A percentile compares a stretch with the other conserved stretches of the same genome.
Evolutionary conservation across 352 stramenopile species (phyloP).

Genomic region (Pythium dissotocum): DNA sequence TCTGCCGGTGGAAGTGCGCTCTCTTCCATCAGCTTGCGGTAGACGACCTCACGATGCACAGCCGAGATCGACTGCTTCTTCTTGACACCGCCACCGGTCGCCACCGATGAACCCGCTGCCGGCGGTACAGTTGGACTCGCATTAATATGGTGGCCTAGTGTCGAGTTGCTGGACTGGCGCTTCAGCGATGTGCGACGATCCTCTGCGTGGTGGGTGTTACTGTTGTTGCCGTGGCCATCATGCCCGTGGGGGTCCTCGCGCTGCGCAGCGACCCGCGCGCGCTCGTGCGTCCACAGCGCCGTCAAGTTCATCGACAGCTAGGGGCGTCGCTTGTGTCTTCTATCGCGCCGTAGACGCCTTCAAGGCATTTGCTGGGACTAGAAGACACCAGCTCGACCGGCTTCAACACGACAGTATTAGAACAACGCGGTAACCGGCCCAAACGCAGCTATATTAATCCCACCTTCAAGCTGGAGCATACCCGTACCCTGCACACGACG

Average conservation of each 20-base stretch:
- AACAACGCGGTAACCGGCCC: not conserved
- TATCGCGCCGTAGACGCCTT: not conserved
- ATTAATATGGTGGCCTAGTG: not conserved
- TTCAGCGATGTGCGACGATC: conserved; percentile 7
- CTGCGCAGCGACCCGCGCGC: conserved; percentile 34
- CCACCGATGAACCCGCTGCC: not conserved
- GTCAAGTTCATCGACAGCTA: conserved; percentile 46
- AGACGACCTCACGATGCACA: conserved; percentile 24
- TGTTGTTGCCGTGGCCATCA: conserved; percentile 1
- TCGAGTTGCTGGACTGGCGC: conserved; percentile 18
- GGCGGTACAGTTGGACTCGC: not conserved
- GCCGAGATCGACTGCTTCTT: conserved; percentile 22
- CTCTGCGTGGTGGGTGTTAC: not conserved
- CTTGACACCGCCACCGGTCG: conserved; percentile 6
- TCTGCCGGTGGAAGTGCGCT: conserved; percentile 31
- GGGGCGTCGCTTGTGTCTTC: not conserved
- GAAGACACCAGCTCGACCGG: not conserved
- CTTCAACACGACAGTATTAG: not conserved
- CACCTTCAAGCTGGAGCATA: not conserved
- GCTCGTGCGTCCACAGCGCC: conserved; percentile 56
- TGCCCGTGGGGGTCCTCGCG: conserved; percentile 15
- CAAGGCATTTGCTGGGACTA: conserved; percentile 6
- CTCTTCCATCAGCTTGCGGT: conserved; percentile 41
- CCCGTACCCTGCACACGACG: not conserved
- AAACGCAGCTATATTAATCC: not conserved